phyloP scores from a whole-genome alignment of 1,284 basidiomycete species.

The Hortiboletus rubellus region DNA sequence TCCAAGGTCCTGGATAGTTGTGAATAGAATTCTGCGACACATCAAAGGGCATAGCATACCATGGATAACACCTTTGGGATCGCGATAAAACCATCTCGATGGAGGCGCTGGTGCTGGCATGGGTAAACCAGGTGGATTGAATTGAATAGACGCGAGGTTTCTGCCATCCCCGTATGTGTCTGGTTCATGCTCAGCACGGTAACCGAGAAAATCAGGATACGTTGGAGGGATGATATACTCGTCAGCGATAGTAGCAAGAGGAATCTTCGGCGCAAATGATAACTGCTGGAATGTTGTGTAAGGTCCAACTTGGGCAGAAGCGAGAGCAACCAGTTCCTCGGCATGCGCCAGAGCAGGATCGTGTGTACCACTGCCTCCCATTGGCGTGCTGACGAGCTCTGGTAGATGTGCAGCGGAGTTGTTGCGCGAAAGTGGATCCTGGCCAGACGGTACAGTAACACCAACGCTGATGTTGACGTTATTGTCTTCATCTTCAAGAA shows the following conservation, averaged over 20 bases:
- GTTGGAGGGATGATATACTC: slow-evolving; percentile 88
- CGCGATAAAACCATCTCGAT: slow-evolving; percentile 75
- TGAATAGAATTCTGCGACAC: slow-evolving; percentile 2
- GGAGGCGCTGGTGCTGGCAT: slow-evolving; percentile 63
- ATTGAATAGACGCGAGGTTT: slow-evolving; percentile 62
- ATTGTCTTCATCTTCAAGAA: slow-evolving; percentile 53
- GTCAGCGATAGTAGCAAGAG: slow-evolving; percentile 80
- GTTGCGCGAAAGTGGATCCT: slow-evolving; percentile 25
- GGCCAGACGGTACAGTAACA: slow-evolving; percentile 46
- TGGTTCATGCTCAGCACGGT: slow-evolving; percentile 61
- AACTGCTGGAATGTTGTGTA: slow-evolving; percentile 90
- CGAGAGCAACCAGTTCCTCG: slow-evolving; percentile 69
- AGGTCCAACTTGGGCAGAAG: slow-evolving; percentile 69
- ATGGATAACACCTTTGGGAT: slow-evolving; percentile 75
- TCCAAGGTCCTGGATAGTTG: slow-evolving; percentile 68
- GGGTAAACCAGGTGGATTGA: slow-evolving; percentile 75
- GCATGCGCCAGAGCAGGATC: slow-evolving; percentile 41
- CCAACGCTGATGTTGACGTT: slow-evolving; percentile 65
- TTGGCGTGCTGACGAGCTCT: slow-evolving; percentile 21
- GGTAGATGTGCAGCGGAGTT: slow-evolving; percentile 30
- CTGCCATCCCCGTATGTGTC: slow-evolving; percentile 45
- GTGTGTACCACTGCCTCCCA: slow-evolving; percentile 29
- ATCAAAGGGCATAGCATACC: slow-evolving; percentile 45
- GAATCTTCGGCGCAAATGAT: slow-evolving; percentile 78
- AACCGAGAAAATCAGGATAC: slow-evolving; percentile 73